These are phyloP conservation scores for Leucocoprinus leucothites DNA, from an alignment of 768 basidiomycete species.

Conservation along the genomic window DNA sequence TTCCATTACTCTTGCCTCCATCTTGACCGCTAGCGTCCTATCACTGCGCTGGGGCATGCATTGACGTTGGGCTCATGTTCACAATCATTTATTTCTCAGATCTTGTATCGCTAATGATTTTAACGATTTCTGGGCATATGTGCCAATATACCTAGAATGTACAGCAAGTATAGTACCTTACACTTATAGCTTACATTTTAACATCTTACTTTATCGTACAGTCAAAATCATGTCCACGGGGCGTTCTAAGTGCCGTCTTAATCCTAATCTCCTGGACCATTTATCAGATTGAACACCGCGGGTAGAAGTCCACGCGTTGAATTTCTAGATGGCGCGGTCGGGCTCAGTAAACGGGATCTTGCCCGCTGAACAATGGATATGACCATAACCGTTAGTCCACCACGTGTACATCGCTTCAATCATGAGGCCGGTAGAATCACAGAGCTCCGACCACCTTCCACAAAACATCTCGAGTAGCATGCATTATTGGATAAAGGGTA, in stretches of 20 bases:
- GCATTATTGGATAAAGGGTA: too few relatives aligned
- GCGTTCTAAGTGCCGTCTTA: neutral
- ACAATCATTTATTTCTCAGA: neutral
- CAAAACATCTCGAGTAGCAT: too few relatives aligned
- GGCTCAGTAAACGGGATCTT: too few relatives aligned
- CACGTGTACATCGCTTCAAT: neutral
- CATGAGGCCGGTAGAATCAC: neutral
- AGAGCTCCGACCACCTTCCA: too few relatives aligned
- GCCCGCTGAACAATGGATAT: neutral
- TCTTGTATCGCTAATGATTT: constrained; percentile 9
- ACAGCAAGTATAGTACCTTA: constrained; percentile 14
- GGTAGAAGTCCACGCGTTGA: neutral
- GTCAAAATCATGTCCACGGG: neutral
- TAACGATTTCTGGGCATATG: constrained; percentile 1
- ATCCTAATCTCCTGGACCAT: neutral
- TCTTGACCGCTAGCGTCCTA: constrained; percentile 1
- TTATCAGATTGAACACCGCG: neutral
- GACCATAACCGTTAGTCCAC: neutral
- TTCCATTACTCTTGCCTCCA: constrained; percentile 2
- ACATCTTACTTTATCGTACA: constrained; percentile 11
- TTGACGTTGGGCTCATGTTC: neutral
- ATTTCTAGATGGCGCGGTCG: too few relatives aligned
- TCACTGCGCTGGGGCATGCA: neutral
- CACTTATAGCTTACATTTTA: constrained; percentile 4
- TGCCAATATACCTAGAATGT: constrained; percentile 19